Base-by-base conservation (phyloP, 31 red algal genomes). In the Odonthalia washingtoniensis region DNA sequence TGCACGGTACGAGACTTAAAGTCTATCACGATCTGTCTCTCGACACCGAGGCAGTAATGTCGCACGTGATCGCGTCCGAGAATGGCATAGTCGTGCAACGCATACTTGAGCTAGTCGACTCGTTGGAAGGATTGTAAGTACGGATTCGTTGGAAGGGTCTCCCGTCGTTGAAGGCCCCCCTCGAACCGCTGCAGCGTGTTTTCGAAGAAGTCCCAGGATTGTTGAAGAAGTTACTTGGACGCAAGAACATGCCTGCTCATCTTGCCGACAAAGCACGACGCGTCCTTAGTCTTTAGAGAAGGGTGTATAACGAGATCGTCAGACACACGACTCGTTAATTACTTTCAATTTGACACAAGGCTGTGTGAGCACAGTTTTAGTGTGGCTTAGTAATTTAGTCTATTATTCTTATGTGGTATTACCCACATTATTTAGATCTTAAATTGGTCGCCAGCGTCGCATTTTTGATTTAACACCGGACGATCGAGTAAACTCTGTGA, bases 1-100 rank as follows among this genome's bases (percentile, higher is more conserved):
- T 77, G 43, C 32, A 77, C 41, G 17, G 28, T 27, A 12, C 66
- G 24, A 70, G 66, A 70, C 28, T 70, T 6, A 70, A 70, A 70
- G 9, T 70, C 34, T 70, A 28, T 32, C 9, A 37, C 28, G 28
- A 70, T 27, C n/a, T 12, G n/a, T 28, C 34, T 9, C 12, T 70
- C 9, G 66, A 70, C n/a, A 27, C 9, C 9, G 16, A 32, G 6
- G n/a, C 28, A 12, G 9, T 70, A 6, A 27, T 37, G 28, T 34
- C 66, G 9, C 66, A 70, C 31, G 66, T 70, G 31, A 24, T 45
- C 27, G 14, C 32, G 5, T 46, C 38, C 5, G 66, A 70, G n/a
- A 70, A 9, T 12, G 66, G 66, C n/a, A 37, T 70, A 27, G 66
- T 70, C 16, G 66, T 70, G 6, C 34, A 28, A 32, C n/a, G 28